Percentiles rank a stretch among this genome's conserved stretches.
Evolutionary conservation across 179 eudicot species (phyloP).

Genomic region (Monotropa hypopitys): DNA sequence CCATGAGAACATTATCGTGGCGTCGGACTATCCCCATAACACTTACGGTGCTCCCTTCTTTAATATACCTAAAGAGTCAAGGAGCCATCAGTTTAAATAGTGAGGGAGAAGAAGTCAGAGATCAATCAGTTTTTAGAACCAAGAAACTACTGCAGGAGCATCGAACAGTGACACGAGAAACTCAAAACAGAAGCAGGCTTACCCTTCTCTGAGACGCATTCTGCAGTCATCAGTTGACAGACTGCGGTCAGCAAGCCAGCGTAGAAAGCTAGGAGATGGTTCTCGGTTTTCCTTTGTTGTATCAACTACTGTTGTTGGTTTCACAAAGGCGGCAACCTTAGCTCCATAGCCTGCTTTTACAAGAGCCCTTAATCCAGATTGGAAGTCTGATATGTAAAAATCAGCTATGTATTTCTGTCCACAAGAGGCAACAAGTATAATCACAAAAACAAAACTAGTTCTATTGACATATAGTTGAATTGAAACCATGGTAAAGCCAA

Average conservation of each 20-base stretch:
- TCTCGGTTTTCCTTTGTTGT: slow-evolving; percentile 58
- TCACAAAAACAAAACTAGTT: neutral
- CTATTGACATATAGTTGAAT: neutral
- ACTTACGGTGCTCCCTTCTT: slow-evolving; percentile 92
- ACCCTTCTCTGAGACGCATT: slow-evolving; percentile 94
- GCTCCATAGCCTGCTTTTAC: slow-evolving; percentile 91
- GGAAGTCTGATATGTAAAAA: slow-evolving; percentile 83
- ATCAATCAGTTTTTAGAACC: neutral
- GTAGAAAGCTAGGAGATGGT: slow-evolving; percentile 58
- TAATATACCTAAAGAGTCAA: slow-evolving; percentile 45
- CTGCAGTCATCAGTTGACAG: slow-evolving; percentile 73
- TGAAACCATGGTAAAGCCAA: neutral
- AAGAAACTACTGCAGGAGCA: neutral
- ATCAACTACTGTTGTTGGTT: slow-evolving; percentile 49
- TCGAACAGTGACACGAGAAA: neutral
- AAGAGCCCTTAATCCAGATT: slow-evolving; percentile 81
- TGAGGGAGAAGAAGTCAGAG: neutral
- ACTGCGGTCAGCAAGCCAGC: slow-evolving; percentile 77
- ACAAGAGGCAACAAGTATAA: slow-evolving; percentile 4
- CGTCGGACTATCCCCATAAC: slow-evolving; percentile 86
- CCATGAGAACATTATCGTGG: slow-evolving; percentile 81
- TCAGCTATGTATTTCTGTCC: slow-evolving; percentile 74
- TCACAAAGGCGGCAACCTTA: slow-evolving; percentile 70
- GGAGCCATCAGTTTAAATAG: neutral
- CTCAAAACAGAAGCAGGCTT: slow-evolving; percentile 1